phyloP scores from a whole-genome alignment of 345 rosid genomes.

The Orychophragmus violaceus region DNA sequence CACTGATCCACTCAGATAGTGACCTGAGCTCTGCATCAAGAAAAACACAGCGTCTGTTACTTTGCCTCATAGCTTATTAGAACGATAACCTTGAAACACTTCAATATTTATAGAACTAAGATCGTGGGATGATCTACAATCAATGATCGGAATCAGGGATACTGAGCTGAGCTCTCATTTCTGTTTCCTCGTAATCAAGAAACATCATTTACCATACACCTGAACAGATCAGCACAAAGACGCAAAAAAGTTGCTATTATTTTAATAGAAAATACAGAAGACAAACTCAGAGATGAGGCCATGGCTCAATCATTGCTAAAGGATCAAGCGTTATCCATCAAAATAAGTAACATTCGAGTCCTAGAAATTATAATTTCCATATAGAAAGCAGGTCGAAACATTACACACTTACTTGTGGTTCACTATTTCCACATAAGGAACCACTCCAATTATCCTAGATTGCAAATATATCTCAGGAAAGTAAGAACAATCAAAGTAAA shows the following conservation, averaged over 20 bases:
- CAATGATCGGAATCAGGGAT: neutral
- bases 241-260: neutral
- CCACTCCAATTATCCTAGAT: neutral
- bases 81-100: neutral
- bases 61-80: neutral
- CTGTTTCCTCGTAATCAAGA: neutral
- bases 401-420: neutral
- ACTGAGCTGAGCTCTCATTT: neutral
- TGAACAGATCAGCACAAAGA: neutral
- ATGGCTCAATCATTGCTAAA: neutral
- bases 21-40: constrained; percentile 10
- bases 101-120: neutral
- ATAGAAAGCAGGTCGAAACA: neutral
- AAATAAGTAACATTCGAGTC: neutral
- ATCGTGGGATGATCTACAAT: neutral
- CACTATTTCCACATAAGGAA: constrained; percentile 5
- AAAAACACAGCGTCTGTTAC: constrained; percentile 10
- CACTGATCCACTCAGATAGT: constrained; percentile 18
- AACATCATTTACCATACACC: neutral
- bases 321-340: neutral
- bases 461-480: constrained; percentile 37
- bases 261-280: neutral
- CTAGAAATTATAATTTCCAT: neutral
- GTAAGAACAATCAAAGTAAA: constrained; percentile 27
- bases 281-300: neutral